Base-by-base conservation (phyloP, 768 basidiomycete species). In the Leucocoprinus birnbaumii region DNA sequence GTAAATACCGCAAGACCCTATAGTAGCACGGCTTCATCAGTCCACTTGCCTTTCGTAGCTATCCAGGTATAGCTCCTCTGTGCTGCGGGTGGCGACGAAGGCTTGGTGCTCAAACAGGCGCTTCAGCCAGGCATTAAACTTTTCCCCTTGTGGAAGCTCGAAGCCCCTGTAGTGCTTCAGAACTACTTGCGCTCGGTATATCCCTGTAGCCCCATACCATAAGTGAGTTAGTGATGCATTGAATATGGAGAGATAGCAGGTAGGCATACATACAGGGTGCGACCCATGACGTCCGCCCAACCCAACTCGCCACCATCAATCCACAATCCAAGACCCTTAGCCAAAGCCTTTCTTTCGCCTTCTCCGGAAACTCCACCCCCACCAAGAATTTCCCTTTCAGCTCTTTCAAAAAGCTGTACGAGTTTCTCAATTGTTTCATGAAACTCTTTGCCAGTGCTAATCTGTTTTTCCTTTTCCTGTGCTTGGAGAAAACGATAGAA, bases 401-500 rank as follows among this genome's bases (percentile, higher is more conserved):
- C 73, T n/a, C 83, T 71, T 58, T 87, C 80, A 34, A 89, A 74
- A 8, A 87, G 72, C 0, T 51, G 59, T 0, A 83, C 74, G 31
- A 90, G 79, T 0, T 63, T 63, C 21, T 80, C 77, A 11, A 90
- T 63, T 1, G 81, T 75, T 0, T 67, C 66, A 35, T 71, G 70
- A 57, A 87, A 85, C 18, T 86, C 86, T 51, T 74, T 78, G 2
- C 75, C 82, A 2, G 63, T 66, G 18, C 74, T 68, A 44, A 78
- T 75, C 63, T 89, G 87, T 1, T 79, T 73, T 3, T 66, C 67
- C 8, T 64, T 51, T 6, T 82, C 82, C 67, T 87, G 88, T 0
- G 86, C 84, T 70, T 90, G 87, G 25, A 91, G 75, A 61, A 77
- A 89, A 25, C 86, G 81, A 62, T 89, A 89, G 67, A 90, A 91